Evolutionary conservation across 495 filamentous ascomycete species (phyloP).

Genomic region (Penicillium simplicissimum): DNA sequence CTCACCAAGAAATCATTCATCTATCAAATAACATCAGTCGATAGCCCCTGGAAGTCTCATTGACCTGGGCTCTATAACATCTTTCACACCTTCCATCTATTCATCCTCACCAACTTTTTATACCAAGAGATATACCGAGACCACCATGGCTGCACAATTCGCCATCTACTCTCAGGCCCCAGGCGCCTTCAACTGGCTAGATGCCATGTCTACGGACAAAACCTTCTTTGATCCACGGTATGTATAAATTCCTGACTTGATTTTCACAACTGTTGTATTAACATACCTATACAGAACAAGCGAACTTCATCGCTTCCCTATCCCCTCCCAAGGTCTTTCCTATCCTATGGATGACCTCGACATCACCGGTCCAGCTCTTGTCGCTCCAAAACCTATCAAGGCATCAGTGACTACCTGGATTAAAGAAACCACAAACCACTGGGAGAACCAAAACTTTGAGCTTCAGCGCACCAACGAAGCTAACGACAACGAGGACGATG

Average conservation of each 20-base stretch:
- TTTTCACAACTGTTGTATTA: not conserved
- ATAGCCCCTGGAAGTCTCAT: not conserved
- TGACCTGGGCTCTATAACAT: not conserved
- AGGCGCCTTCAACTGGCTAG: slow-evolving; percentile 13
- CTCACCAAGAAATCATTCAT: not conserved
- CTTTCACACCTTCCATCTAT: not conserved
- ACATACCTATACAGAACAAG: slow-evolving; percentile 8
- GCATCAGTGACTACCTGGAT: not conserved
- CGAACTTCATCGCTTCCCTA: slow-evolving; percentile 1
- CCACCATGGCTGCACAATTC: not conserved
- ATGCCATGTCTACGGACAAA: slow-evolving; percentile 10
- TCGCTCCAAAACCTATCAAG: not conserved
- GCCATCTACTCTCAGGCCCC: not conserved
- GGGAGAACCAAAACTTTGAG: not conserved
- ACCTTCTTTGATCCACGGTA: slow-evolving; percentile 12
- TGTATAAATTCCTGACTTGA: not conserved
- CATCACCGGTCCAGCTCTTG: too few relatives aligned
- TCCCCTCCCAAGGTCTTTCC: not conserved
- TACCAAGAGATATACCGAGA: not conserved
- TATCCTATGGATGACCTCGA: not conserved
- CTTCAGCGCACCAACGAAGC: not conserved
- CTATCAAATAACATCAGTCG: not conserved
- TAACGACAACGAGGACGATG: not conserved
- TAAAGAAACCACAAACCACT: not conserved
- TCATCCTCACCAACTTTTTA: not conserved